A percentile compares a stretch with the other conserved stretches of the same genome.
These are phyloP conservation scores for Pisolithus albus DNA, from an alignment of 768 basidiomycete genomes.

Conservation along the genomic window DNA sequence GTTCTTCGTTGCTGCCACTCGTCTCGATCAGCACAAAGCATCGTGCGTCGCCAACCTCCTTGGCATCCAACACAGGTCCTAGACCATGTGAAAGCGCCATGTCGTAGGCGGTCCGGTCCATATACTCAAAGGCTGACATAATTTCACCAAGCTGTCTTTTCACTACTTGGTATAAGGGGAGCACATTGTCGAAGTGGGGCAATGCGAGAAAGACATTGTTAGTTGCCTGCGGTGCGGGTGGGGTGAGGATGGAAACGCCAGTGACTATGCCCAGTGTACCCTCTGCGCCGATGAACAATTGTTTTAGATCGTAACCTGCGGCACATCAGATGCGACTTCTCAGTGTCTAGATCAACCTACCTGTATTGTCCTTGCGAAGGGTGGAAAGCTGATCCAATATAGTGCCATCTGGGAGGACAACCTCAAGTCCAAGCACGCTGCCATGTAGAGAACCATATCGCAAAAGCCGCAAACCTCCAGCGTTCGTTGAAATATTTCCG, in stretches of 20 bases:
- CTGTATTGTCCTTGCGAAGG: slow-evolving; percentile 95
- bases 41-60: slow-evolving; percentile 69
- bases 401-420: slow-evolving; percentile 90
- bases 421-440: slow-evolving; percentile 90
- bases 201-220: slow-evolving; percentile 91
- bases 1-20: slow-evolving; percentile 84
- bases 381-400: slow-evolving; percentile 85
- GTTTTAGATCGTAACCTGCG: slow-evolving; percentile 93
- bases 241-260: slow-evolving; percentile 89
- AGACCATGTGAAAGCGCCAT: slow-evolving; percentile 80
- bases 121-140: slow-evolving; percentile 94
- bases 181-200: slow-evolving; percentile 79
- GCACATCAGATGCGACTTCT: background rate
- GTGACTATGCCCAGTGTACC: slow-evolving; percentile 96
- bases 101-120: slow-evolving; percentile 81
- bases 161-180: slow-evolving; percentile 75
- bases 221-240: slow-evolving; percentile 71
- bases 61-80: slow-evolving; percentile 64
- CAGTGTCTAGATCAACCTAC: slow-evolving; percentile 33
- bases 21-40: slow-evolving; percentile 95
- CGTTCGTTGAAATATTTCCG: slow-evolving; percentile 95
- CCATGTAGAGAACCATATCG: slow-evolving; percentile 96
- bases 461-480: slow-evolving; percentile 90
- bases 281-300: slow-evolving; percentile 96
- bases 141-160: slow-evolving; percentile 88